Percentiles rank a stretch among this genome's conserved stretches.
Conservation (phyloP, 2,329 filamentous ascomycete genomes). For the Aspergillus sp. region DNA sequence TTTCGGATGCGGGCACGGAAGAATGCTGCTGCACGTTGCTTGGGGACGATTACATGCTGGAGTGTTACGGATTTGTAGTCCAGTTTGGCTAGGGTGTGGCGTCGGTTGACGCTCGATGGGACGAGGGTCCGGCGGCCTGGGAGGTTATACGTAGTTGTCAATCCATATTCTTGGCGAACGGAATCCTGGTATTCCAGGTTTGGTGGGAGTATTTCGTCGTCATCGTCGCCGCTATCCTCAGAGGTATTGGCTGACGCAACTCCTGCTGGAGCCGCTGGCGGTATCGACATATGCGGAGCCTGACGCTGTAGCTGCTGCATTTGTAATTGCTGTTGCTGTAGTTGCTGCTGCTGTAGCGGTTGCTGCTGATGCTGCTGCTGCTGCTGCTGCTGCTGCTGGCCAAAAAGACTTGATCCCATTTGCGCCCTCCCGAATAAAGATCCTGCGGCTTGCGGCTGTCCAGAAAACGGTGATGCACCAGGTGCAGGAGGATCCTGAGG, state of each 20-base stretch:
- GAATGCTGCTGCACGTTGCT: slow-evolving; percentile 33
- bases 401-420: background rate
- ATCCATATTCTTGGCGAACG: slow-evolving; percentile 32
- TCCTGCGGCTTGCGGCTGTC: background rate
- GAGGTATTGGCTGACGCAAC: slow-evolving; percentile 6
- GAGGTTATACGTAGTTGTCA: slow-evolving; percentile 35
- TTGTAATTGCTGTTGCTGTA: background rate
- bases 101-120: slow-evolving; percentile 26
- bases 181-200: slow-evolving; percentile 24
- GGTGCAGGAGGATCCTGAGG: background rate
- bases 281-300: background rate
- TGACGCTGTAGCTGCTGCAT: background rate
- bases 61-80: slow-evolving; percentile 27
- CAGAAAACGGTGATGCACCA: background rate
- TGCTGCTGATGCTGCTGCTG: too few relatives aligned
- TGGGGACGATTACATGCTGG: slow-evolving; percentile 33
- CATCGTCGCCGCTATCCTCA: slow-evolving; percentile 9
- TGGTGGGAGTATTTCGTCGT: slow-evolving; percentile 1
- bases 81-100: slow-evolving; percentile 33
- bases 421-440: background rate
- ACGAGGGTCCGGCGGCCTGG: slow-evolving; percentile 30
- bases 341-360: background rate
- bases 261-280: background rate
- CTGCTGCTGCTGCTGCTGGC: background rate
- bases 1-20: slow-evolving; percentile 35